A percentile compares a stretch with the other conserved stretches of the same genome.
These are phyloP conservation scores for Carex kokanica DNA, from an alignment of 176 grass and related monocot species.

Conservation along the genomic window DNA sequence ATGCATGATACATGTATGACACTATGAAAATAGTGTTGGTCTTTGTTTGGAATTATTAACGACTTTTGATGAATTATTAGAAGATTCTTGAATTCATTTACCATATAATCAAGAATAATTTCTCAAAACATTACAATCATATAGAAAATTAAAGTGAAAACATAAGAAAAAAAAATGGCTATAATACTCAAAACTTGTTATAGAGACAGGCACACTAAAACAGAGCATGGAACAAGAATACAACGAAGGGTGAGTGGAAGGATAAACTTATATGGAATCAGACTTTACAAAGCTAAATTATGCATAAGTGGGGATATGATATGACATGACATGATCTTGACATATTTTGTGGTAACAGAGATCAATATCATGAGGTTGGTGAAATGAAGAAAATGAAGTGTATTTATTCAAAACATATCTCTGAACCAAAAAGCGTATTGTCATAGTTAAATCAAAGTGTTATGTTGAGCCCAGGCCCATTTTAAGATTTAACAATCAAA, in stretches of 20 bases:
- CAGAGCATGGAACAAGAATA: background rate
- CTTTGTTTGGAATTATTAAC: background rate
- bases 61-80: background rate
- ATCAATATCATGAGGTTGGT: conserved; percentile 23
- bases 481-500: background rate
- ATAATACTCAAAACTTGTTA: background rate
- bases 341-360: background rate
- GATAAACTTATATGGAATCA: background rate
- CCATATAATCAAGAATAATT: background rate
- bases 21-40: background rate
- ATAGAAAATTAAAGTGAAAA: background rate
- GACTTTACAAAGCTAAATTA: conserved; percentile 2
- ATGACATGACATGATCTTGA: conserved; percentile 6
- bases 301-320: conserved; percentile 7
- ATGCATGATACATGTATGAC: background rate
- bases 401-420: background rate
- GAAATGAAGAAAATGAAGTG: background rate
- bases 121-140: background rate
- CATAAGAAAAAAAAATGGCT: background rate
- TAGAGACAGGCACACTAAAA: background rate
- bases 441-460: background rate
- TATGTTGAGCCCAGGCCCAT: background rate
- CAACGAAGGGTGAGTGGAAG: background rate
- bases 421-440: background rate
- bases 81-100: background rate